Evolutionary conservation across 768 basidiomycete species (phyloP), one percentile per base, ranked within the genome.

Genomic region (Termitomyces sp.): DNA sequence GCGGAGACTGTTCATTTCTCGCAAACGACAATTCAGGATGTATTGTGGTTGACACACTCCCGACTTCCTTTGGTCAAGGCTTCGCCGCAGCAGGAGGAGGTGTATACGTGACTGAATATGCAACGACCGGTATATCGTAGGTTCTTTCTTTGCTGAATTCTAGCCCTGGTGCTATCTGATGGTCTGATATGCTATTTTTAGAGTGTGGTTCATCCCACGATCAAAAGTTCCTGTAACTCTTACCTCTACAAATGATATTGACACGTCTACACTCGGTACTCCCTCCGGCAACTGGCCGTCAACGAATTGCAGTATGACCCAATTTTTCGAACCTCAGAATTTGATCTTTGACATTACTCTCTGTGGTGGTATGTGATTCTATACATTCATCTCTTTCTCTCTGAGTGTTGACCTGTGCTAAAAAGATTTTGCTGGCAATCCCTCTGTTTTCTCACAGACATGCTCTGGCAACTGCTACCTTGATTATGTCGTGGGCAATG

Each of bases 291-390:
- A 87, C 63, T 92, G 85, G 80, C 81, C 85, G 5, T 70, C 79
- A 2, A 73, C 75, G 16, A 75, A 76, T 24, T 92, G 90, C 69
- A 67, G 72, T 36, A 73, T 83, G 33, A 70, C 74, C 52, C 62
- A 71, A 20, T 87, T 76, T 70, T 87, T 88, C 67, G 71, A 77
- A 52, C 74, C 83, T 0, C 88, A 90, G 64, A 76, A 81, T 57
- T 75, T 91, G 44, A 84, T 90, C 18, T 82, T 91, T 56, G 85
- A 88, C 65, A 90, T 90, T 57, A 88, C 88, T 1, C 77, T 87
- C 6, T 88, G 87, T 54, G 86, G 85, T 66, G 81, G 77, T 77
- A 49, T 48, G 70, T 66, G 9, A 41, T 46, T 40, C 59, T 18
- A 24, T 9, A 48, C 20, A 52, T 36, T 3, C 3, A n/a, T 32